Evolutionary conservation across 1,284 basidiomycete genomes (phyloP), one percentile per base, ranked within the genome.

Genomic region (Butyriboletus appendiculatus): DNA sequence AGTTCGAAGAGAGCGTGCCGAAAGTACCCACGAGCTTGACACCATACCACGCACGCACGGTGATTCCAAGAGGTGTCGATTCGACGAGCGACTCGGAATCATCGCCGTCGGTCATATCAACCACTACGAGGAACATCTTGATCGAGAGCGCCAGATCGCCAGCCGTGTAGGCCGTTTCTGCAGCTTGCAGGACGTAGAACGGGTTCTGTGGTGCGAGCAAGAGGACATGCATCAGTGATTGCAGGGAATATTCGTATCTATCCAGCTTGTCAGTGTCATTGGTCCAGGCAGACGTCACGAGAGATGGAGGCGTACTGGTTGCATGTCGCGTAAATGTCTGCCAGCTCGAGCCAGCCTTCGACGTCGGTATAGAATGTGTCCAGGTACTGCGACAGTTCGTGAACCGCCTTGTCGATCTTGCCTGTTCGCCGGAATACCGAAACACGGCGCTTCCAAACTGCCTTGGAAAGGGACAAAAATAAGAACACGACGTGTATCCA

Each of bases 281-380:
- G n/a, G 33, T 48, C 41, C 49, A 50, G 28, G 32, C 49, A 26
- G 12, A 0, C 11, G 30, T 34, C 34, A 10, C 28, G 35, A 24
- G 33, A 22, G 30, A 55, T 48, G 40, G 41, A 46, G 7, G 74
- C 86, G 58, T 64, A 97, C 88, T 92, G 84, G 55, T 86, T 84
- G 61, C 88, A 85, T 15, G 84, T 81, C 2, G 86, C 79, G 66
- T 99, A 97, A 8, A 95, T 81, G 61, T 94, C 90, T 0, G 94
- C 90, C n/a, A 99, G 82, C 65, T 97, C 88, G 12, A 94, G 78
- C 97, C 96, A 99, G 5, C 84, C 95, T 61, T 96, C 90, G 0
- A 92, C 79, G 65, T 99, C 96, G 28, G 86, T 85, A 70, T 98
- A 98, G 72, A 96, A 95, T 0, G 88, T 94, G 67, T 98, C 96